These are phyloP conservation scores for Pichia rugopelliculosa DNA, from an alignment of 805 yeast species.

Conservation along the genomic window DNA sequence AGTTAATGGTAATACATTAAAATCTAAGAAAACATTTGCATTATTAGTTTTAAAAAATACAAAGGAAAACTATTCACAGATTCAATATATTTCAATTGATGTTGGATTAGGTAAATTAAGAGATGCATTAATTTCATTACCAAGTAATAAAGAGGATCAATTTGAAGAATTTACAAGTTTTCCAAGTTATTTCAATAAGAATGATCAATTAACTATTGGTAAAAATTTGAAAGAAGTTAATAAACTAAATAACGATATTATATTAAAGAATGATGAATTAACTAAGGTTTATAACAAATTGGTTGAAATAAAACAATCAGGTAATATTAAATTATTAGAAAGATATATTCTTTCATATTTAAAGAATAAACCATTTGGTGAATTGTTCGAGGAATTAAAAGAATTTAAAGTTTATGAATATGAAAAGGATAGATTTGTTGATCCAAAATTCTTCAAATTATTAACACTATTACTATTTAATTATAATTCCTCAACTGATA, in stretches of 20 bases:
- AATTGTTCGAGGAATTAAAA: constrained; percentile 6
- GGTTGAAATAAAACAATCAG: constrained; percentile 15
- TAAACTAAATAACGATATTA: constrained; percentile 20
- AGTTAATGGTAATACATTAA: constrained; percentile 38
- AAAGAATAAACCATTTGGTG: constrained; percentile 13
- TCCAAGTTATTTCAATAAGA: constrained; percentile 17
- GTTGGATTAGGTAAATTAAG: constrained; percentile 62
- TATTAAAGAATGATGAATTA: constrained; percentile 19
- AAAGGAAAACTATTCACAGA: constrained; percentile 36
- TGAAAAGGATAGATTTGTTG: constrained; percentile 61
- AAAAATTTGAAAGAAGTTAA: constrained; percentile 16
- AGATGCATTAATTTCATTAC: constrained; percentile 59
- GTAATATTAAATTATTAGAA: constrained; percentile 27
- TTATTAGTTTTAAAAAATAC: constrained; percentile 34
- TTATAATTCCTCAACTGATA: constrained; percentile 17
- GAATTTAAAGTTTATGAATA: constrained; percentile 45
- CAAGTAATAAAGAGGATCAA: constrained; percentile 2
- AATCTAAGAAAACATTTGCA: constrained; percentile 35
- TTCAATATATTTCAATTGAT: constrained; percentile 43
- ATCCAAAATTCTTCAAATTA: constrained; percentile 43
- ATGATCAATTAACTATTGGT: constrained; percentile 18
- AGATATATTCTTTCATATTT: constrained; percentile 23
- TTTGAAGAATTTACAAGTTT: constrained; percentile 13
- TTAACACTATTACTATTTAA: constrained; percentile 34
- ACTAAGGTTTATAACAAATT: constrained; percentile 25